Evolutionary conservation across 176 grass and related monocot genomes (phyloP), one percentile per base, ranked within the genome.

Genomic region (Chrysopogon serrulatus): DNA sequence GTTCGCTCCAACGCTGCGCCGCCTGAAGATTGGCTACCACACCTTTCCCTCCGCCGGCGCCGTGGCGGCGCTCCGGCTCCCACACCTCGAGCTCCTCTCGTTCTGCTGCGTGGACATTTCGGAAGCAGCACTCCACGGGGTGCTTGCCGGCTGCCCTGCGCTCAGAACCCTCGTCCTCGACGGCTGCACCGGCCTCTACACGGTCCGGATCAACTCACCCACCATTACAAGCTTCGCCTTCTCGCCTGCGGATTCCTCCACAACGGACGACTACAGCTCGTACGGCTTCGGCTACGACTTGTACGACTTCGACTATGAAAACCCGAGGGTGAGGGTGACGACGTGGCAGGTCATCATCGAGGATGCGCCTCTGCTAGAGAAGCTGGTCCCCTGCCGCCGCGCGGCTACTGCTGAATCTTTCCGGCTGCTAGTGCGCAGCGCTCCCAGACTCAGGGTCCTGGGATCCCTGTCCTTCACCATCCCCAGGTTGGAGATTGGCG

Each of bases 71-170:
- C 51, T 62, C n/a, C 54, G n/a, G 6, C 24, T 79, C 13, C 77
- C 77, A 15, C 31, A 8, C 53, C 77, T 67, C 12, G 18, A 11
- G 62, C 42, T 54, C 51, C 30, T 14, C 79, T 81, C 32, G 51
- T 8, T 54, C 51, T 54, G 51, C 51, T 23, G 19, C 51, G 51
- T 54, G 21, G 6, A n/a, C 19, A 54, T 54, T 21, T 54, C 51
- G 19, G 51, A 54, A 54, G 51, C 2, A 2, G 1, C 51, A 1
- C 48, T 73, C 51, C 51, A 47, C 15, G 21, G 21, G 18, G 0
- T 83, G 28, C 13, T 83, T 19, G 68, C 81, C 28, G n/a, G 69
- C 39, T 83, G 81, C 56, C 41, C 81, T 11, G 57, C 34, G 18
- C 70, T 84, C 14, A 21, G 7, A 16, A 65, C 39, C 17, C 9